Percentiles rank a stretch among this genome's conserved stretches.
phyloP scores from a whole-genome alignment of 441 rosid genomes.

The Aquilaria agallochum region DNA sequence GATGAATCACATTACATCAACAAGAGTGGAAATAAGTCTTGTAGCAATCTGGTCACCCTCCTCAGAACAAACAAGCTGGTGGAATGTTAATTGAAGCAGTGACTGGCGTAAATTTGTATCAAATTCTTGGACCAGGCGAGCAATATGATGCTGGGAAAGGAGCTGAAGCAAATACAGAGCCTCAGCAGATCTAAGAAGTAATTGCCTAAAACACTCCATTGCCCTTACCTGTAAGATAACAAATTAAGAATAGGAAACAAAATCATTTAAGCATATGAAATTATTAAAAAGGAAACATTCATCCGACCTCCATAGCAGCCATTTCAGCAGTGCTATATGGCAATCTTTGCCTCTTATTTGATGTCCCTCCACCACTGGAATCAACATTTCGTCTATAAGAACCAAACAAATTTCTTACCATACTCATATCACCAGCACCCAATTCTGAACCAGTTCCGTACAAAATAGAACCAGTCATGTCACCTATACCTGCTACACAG shows the following conservation, averaged over 20 bases:
- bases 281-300: slow-evolving; percentile 17
- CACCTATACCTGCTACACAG: slow-evolving; percentile 89
- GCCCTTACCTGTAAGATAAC: slow-evolving; percentile 72
- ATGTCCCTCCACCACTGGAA: slow-evolving; percentile 56
- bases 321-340: slow-evolving; percentile 87
- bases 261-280: background rate
- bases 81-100: slow-evolving; percentile 80
- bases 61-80: slow-evolving; percentile 89
- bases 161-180: slow-evolving; percentile 91
- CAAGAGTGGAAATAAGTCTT: slow-evolving; percentile 74
- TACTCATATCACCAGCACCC: slow-evolving; percentile 63
- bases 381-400: slow-evolving; percentile 49
- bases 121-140: slow-evolving; percentile 82
- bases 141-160: slow-evolving; percentile 81
- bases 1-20: slow-evolving; percentile 61
- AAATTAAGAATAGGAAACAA: slow-evolving; percentile 1
- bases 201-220: slow-evolving; percentile 94
- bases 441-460: slow-evolving; percentile 71
- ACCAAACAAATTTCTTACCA: slow-evolving; percentile 77
- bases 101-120: slow-evolving; percentile 60
- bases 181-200: slow-evolving; percentile 97
- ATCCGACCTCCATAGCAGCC: slow-evolving; percentile 90
- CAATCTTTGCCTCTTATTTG: slow-evolving; percentile 76
- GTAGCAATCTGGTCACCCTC: slow-evolving; percentile 94
- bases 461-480: slow-evolving; percentile 84